Evolutionary conservation across 225 moss, liverwort and hornwort genomes (phyloP).

Genomic region (Marchantia paleacea): DNA sequence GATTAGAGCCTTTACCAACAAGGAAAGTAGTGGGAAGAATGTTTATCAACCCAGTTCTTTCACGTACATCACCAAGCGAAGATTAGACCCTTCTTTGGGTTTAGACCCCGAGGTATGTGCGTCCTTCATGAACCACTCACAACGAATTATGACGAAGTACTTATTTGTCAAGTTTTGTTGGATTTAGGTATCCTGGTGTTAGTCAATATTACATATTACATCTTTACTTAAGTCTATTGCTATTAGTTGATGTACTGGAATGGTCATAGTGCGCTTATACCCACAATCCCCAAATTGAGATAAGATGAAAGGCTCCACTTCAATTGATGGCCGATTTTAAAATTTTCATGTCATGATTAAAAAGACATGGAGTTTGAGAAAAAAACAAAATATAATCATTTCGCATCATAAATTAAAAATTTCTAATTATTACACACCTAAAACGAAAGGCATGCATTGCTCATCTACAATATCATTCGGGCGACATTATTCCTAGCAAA

Average conservation of each 20-base stretch:
- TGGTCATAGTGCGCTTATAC: not conserved
- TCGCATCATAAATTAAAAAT: too few relatives aligned
- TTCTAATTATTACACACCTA: too few relatives aligned
- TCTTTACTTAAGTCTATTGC: not conserved
- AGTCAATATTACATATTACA: not conserved
- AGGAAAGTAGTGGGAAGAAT: conserved; percentile 37
- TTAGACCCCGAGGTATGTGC: conserved; percentile 75
- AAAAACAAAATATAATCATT: too few relatives aligned
- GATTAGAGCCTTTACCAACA: conserved; percentile 33
- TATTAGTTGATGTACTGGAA: not conserved
- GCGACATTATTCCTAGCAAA: too few relatives aligned
- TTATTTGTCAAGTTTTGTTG: not conserved
- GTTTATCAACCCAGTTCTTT: conserved; percentile 59
- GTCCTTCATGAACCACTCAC: not conserved
- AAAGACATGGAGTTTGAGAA: too few relatives aligned
- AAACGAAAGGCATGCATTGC: too few relatives aligned
- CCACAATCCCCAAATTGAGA: too few relatives aligned
- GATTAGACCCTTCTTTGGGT: conserved; percentile 76
- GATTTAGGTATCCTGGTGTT: not conserved
- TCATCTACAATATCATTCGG: too few relatives aligned
- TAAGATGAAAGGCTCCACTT: too few relatives aligned
- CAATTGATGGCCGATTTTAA: too few relatives aligned
- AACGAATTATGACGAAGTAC: too few relatives aligned
- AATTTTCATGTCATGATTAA: too few relatives aligned
- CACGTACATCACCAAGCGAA: conserved; percentile 70